Evolutionary conservation across 2,329 filamentous ascomycete genomes (phyloP).

Genomic region (Lomentospora prolificans): DNA sequence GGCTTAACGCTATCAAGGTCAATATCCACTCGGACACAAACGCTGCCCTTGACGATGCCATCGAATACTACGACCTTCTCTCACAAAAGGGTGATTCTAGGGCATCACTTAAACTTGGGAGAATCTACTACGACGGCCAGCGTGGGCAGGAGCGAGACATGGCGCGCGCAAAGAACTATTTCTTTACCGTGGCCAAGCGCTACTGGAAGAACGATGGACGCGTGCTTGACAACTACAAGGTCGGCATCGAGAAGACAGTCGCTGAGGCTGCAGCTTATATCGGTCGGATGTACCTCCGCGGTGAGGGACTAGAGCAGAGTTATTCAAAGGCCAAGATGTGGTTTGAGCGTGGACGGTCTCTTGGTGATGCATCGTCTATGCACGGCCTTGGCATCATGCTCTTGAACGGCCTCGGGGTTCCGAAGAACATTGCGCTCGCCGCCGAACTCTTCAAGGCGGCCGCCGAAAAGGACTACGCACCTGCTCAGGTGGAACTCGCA

Average conservation of each 20-base stretch:
- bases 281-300: constrained; percentile 80
- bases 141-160: constrained; percentile 65
- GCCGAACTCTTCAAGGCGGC: constrained; percentile 68
- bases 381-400: constrained; percentile 79
- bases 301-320: constrained; percentile 73
- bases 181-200: constrained; percentile 65
- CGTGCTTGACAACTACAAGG: constrained; percentile 57
- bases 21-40: constrained; percentile 69
- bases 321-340: constrained; percentile 67
- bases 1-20: constrained; percentile 66
- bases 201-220: constrained; percentile 79
- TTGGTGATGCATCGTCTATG: constrained; percentile 74
- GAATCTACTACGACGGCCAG: constrained; percentile 81
- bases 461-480: constrained; percentile 70
- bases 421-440: constrained; percentile 60
- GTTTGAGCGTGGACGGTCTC: constrained; percentile 69
- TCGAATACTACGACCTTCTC: constrained; percentile 88
- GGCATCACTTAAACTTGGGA: constrained; percentile 75
- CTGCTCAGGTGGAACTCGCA: constrained; percentile 75
- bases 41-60: constrained; percentile 81
- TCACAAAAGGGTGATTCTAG: constrained; percentile 83
- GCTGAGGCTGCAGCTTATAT: constrained; percentile 79
- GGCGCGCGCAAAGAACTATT: constrained; percentile 67
- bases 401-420: constrained; percentile 64
- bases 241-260: constrained; percentile 66